Percentiles rank a stretch among this genome's conserved stretches.
Evolutionary conservation across 169 alveolate species (phyloP).

Genomic region (Babesia sp.): DNA sequence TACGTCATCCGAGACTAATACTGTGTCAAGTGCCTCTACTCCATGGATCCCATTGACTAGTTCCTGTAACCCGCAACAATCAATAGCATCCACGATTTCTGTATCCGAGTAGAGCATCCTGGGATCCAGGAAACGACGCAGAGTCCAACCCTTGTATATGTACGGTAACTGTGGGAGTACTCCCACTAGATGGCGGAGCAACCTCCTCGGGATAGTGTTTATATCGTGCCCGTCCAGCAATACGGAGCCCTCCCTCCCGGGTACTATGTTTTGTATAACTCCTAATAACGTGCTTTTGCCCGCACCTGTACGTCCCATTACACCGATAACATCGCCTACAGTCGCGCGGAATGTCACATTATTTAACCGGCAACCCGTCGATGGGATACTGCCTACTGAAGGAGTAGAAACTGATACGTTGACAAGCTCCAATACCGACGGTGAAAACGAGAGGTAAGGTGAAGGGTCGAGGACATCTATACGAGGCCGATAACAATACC

Average conservation of each 20-base stretch:
- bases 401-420: background rate
- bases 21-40: constrained; percentile 29
- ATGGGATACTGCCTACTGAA: background rate
- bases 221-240: constrained; percentile 18
- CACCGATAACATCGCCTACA: constrained; percentile 27
- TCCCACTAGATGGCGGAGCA: constrained; percentile 47
- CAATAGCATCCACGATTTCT: constrained; percentile 44
- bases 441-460: background rate
- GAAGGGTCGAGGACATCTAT: constrained; percentile 13
- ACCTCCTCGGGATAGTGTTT: constrained; percentile 1
- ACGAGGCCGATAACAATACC: background rate
- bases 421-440: background rate
- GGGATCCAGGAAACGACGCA: constrained; percentile 61
- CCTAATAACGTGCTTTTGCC: constrained; percentile 37
- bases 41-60: constrained; percentile 22
- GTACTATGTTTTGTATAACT: background rate
- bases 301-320: constrained; percentile 38
- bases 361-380: background rate
- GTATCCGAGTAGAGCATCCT: constrained; percentile 43
- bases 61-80: constrained; percentile 37
- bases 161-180: constrained; percentile 54
- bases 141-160: constrained; percentile 60
- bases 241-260: constrained; percentile 12
- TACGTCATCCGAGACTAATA: constrained; percentile 12
- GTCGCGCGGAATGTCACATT: constrained; percentile 5